A percentile compares a stretch with the other conserved stretches of the same genome.
Evolutionary conservation across 139 green algal species (phyloP).

Genomic region (Eudorina sp.): DNA sequence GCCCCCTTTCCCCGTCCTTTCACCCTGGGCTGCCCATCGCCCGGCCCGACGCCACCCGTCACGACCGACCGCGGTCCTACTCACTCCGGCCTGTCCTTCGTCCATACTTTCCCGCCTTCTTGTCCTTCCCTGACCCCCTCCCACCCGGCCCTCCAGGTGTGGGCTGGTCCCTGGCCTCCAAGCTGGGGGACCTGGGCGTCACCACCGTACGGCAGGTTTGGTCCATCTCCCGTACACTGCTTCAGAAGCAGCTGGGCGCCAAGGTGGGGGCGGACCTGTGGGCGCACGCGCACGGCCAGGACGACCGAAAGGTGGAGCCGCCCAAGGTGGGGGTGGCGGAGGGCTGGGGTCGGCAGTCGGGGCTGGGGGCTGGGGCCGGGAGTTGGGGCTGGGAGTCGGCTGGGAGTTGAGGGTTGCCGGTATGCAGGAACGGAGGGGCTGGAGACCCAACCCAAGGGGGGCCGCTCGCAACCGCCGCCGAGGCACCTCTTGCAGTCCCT

Average conservation of each 20-base stretch:
- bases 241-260: slow-evolving; percentile 79
- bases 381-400: no score
- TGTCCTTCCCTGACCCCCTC: background rate
- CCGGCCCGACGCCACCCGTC: background rate
- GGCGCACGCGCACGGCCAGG: slow-evolving; percentile 51
- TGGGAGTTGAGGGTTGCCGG: no score
- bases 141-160: slow-evolving; percentile 67
- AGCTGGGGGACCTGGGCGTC: slow-evolving; percentile 78
- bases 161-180: slow-evolving; percentile 75
- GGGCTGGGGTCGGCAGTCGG: no score
- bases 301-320: slow-evolving; percentile 67
- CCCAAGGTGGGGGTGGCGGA: slow-evolving; percentile 55
- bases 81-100: background rate
- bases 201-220: slow-evolving; percentile 62
- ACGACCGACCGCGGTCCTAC: background rate
- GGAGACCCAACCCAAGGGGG: no score
- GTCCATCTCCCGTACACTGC: slow-evolving; percentile 59
- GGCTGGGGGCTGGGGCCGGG: no score
- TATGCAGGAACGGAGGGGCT: no score
- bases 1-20: no score
- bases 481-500: no score
- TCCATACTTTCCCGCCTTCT: background rate
- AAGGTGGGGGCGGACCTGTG: slow-evolving; percentile 83
- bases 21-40: no score
- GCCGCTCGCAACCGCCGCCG: no score